These are phyloP conservation scores for Fusarium annulatum DNA, from an alignment of 2,329 filamentous ascomycete genomes.

Conservation along the genomic window DNA sequence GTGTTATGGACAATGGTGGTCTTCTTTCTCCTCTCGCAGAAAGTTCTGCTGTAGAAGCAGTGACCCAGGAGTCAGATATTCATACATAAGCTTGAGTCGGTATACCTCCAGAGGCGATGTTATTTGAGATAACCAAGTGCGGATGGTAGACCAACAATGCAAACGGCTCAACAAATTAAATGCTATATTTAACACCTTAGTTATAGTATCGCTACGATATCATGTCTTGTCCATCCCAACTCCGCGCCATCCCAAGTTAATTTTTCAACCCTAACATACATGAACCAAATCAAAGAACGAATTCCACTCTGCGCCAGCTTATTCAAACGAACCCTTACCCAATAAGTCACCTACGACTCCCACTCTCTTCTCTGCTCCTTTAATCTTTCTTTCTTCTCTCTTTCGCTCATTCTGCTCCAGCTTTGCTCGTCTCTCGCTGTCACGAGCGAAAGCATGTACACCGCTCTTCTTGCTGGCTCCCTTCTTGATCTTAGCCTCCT, in stretches of 20 bases:
- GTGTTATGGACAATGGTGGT: too few relatives aligned
- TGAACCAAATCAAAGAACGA: slow-evolving; percentile 9
- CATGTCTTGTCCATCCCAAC: slow-evolving; percentile 21
- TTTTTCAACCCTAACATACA: neutral
- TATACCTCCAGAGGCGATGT: neutral
- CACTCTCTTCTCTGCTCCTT: slow-evolving; percentile 66
- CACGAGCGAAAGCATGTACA: slow-evolving; percentile 69
- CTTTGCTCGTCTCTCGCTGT: slow-evolving; percentile 66
- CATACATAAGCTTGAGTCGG: neutral
- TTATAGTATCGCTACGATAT: slow-evolving; percentile 9
- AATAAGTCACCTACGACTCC: slow-evolving; percentile 69
- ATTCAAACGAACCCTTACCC: slow-evolving; percentile 61
- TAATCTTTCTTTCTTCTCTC: slow-evolving; percentile 67
- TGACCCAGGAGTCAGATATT: neutral
- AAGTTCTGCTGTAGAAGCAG: neutral
- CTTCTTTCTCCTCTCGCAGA: neutral
- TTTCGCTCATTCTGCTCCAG: slow-evolving; percentile 67
- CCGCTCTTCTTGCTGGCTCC: slow-evolving; percentile 70
- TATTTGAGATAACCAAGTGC: neutral
- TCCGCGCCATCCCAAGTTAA: slow-evolving; percentile 23
- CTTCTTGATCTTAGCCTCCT: slow-evolving; percentile 68
- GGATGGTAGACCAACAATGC: neutral
- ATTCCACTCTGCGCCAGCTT: slow-evolving; percentile 28
- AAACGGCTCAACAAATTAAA: neutral
- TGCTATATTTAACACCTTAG: neutral